Evolutionary conservation across 1,284 basidiomycete genomes (phyloP).

Genomic region (Cutaneotrichosporon cyanovorans): DNA sequence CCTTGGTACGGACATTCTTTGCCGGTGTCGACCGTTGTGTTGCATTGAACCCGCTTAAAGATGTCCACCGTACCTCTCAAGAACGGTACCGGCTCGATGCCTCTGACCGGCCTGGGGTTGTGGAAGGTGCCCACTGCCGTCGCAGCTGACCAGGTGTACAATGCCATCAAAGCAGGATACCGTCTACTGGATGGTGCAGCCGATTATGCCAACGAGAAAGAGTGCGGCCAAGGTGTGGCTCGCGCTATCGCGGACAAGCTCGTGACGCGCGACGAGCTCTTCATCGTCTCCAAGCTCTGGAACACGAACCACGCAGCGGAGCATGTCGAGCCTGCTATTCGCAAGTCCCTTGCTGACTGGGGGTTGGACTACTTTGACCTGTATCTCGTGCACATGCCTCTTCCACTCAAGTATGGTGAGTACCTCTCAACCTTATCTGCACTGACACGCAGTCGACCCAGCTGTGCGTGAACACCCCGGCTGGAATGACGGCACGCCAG

Average conservation of each 20-base stretch:
- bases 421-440: not conserved
- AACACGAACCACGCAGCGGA: slow-evolving; percentile 52
- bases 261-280: slow-evolving; percentile 54
- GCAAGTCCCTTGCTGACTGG: slow-evolving; percentile 51
- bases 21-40: too few species aligned
- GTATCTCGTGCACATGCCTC: slow-evolving; percentile 62
- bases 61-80: too few species aligned
- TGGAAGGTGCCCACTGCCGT: slow-evolving; percentile 24
- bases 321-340: slow-evolving; percentile 11
- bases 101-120: slow-evolving; percentile 20
- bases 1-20: too few species aligned
- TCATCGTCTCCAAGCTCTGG: slow-evolving; percentile 59
- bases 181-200: slow-evolving; percentile 47
- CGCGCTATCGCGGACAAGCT: slow-evolving; percentile 51
- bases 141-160: slow-evolving; percentile 42
- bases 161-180: slow-evolving; percentile 48
- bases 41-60: too few species aligned
- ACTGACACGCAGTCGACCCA: slow-evolving; percentile 4
- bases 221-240: slow-evolving; percentile 62
- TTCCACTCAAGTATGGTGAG: slow-evolving; percentile 5
- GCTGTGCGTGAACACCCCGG: slow-evolving; percentile 5
- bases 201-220: slow-evolving; percentile 46
- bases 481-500: not conserved
- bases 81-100: slow-evolving; percentile 44
- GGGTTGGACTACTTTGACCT: slow-evolving; percentile 59